These are phyloP conservation scores for Fusarium palustre DNA, from an alignment of 2,329 filamentous ascomycete species.

Conservation along the genomic window DNA sequence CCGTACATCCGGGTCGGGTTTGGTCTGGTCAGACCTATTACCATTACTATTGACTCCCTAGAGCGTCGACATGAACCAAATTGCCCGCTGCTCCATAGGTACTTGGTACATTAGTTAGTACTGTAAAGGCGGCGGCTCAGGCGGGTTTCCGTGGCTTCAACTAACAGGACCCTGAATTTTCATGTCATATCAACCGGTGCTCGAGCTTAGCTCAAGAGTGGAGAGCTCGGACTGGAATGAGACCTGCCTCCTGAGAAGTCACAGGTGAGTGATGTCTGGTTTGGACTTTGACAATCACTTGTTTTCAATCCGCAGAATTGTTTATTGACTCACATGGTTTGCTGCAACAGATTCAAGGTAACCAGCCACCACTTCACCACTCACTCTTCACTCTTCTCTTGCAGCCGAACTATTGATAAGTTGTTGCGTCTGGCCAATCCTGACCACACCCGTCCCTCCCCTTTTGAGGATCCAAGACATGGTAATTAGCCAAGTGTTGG, in stretches of 20 bases:
- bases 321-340: neutral
- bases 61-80: neutral
- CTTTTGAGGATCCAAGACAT: constrained; percentile 21
- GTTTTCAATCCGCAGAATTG: neutral
- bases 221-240: constrained; percentile 3
- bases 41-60: neutral
- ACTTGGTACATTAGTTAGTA: neutral
- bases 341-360: neutral
- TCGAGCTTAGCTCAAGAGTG: neutral
- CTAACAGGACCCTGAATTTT: constrained; percentile 23
- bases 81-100: neutral
- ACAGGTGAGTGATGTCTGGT: constrained; percentile 10
- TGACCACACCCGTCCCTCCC: constrained; percentile 34
- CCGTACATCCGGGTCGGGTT: neutral
- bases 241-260: constrained; percentile 8
- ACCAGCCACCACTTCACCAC: constrained; percentile 1
- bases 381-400: neutral
- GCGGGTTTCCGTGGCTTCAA: constrained; percentile 25
- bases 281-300: constrained; percentile 1
- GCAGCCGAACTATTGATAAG: constrained; percentile 22
- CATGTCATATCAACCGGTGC: neutral
- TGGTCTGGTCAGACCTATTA: neutral
- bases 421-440: constrained; percentile 36
- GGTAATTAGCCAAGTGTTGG: constrained; percentile 3
- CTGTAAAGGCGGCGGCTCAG: neutral